Percentiles rank a stretch among this genome's conserved stretches.
Evolutionary conservation across 1,284 basidiomycete species (phyloP).

Genomic region (Vanrija sp.): DNA sequence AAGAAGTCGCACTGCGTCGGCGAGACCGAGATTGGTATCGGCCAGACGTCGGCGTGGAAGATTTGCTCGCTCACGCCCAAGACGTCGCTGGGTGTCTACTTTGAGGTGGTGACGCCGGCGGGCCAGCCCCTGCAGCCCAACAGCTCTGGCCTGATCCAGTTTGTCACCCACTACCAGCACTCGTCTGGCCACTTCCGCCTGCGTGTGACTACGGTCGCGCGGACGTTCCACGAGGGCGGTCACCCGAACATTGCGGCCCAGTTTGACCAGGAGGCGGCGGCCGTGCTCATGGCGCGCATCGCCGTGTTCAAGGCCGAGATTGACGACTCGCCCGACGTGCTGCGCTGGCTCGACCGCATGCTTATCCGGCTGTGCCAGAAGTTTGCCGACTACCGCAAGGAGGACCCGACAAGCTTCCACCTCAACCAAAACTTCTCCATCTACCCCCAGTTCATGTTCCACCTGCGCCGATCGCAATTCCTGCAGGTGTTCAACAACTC

Average conservation of each 20-base stretch:
- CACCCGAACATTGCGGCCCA: conserved; percentile 87
- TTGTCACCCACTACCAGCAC: conserved; percentile 98
- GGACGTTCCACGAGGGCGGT: conserved; percentile 95
- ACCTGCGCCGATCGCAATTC: conserved; percentile 94
- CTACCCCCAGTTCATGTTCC: conserved; percentile 99
- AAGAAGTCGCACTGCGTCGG: conserved; percentile 97
- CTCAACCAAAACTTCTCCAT: conserved; percentile 95
- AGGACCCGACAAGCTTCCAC: conserved; percentile 92
- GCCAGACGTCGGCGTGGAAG: conserved; percentile 99
- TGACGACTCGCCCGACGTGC: conserved; percentile 94
- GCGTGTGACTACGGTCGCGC: conserved; percentile 92
- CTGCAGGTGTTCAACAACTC: conserved; percentile 99
- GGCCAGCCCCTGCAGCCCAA: conserved; percentile 88
- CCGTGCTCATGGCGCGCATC: conserved; percentile 97
- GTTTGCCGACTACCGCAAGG: conserved; percentile 98
- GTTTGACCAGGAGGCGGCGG: conserved; percentile 98
- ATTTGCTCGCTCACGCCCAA: conserved; percentile 85
- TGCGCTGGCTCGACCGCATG: conserved; percentile 98
- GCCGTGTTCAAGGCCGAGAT: conserved; percentile 99
- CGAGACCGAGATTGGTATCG: conserved; percentile 99
- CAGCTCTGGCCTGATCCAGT: conserved; percentile 93
- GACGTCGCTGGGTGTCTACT: conserved; percentile 90
- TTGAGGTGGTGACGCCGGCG: conserved; percentile 98
- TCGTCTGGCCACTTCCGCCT: conserved; percentile 89
- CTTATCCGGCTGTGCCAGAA: conserved; percentile 97